phyloP scores from a whole-genome alignment of 2,329 filamentous ascomycete species.

The Sphaerulina populicola region DNA sequence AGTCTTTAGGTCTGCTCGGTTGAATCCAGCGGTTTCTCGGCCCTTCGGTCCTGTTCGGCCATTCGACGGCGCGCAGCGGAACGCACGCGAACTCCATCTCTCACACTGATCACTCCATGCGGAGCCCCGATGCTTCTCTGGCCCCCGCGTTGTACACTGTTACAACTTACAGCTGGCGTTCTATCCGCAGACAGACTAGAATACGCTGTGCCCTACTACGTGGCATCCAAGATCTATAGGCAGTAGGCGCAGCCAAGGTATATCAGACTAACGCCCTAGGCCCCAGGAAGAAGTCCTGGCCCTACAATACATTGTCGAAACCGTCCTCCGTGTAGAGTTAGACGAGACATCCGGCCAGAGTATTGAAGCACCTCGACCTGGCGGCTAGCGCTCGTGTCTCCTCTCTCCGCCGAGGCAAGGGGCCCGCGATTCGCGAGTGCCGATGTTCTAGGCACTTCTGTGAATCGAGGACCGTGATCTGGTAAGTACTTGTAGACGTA shows the following conservation, averaged over 20 bases:
- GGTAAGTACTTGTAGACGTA: neutral
- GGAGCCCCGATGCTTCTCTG: too few relatives aligned
- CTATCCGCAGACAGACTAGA: too few relatives aligned
- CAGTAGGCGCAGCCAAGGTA: neutral
- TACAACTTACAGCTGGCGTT: too few relatives aligned
- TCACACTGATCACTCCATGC: too few relatives aligned
- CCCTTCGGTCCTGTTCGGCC: neutral
- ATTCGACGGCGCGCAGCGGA: too few relatives aligned
- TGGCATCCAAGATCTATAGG: neutral
- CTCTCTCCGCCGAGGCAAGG: neutral
- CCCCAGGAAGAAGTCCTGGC: neutral
- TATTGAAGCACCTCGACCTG: too few relatives aligned
- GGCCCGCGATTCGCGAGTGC: neutral
- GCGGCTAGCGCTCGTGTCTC: neutral
- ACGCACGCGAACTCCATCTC: too few relatives aligned
- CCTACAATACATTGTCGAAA: neutral
- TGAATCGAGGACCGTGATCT: neutral
- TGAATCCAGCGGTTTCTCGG: constrained; percentile 1
- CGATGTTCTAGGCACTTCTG: neutral
- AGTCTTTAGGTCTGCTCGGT: constrained; percentile 4
- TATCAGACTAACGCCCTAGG: neutral
- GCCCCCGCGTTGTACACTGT: too few relatives aligned
- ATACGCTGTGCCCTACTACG: neutral
- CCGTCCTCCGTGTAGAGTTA: too few relatives aligned
- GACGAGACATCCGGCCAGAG: too few relatives aligned